Percentiles rank a stretch among this genome's conserved stretches.
Conservation (phyloP, 2,329 filamentous ascomycete species). For the Escovopsis weberi region DNA sequence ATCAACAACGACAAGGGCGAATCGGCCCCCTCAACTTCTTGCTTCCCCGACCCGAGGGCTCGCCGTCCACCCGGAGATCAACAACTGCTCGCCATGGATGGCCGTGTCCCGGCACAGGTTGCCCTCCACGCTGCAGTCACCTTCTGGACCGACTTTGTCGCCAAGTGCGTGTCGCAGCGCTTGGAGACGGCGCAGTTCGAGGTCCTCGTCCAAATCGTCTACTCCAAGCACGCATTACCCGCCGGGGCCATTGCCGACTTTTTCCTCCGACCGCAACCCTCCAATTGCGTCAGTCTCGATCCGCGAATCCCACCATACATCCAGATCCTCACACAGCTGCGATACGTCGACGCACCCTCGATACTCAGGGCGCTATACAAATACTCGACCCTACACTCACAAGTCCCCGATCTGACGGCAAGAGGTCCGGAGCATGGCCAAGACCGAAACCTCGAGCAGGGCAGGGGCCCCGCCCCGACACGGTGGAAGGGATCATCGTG, state of each 20-base stretch:
- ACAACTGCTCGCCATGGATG: conserved; percentile 12
- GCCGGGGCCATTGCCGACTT: conserved; percentile 39
- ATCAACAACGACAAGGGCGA: neutral
- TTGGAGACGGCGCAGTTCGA: conserved; percentile 40
- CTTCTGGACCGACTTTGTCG: conserved; percentile 38
- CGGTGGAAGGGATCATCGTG: conserved; percentile 44
- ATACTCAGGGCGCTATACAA: conserved; percentile 41
- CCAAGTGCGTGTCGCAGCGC: conserved; percentile 33
- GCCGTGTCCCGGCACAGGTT: conserved; percentile 8
- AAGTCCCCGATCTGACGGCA: conserved; percentile 1
- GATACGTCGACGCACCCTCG: conserved; percentile 38
- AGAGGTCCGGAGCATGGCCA: neutral
- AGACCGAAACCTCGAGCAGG: conserved; percentile 8
- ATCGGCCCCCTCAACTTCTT: too few species aligned
- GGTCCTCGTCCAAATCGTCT: conserved; percentile 33
- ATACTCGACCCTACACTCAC: conserved; percentile 38
- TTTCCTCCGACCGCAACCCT: conserved; percentile 38
- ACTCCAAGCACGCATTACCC: conserved; percentile 36
- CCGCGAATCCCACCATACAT: conserved; percentile 46
- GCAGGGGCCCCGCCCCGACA: conserved; percentile 10
- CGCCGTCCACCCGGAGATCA: too few species aligned
- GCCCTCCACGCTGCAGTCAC: conserved; percentile 16
- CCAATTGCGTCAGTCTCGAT: conserved; percentile 37
- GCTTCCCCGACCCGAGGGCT: too few species aligned
- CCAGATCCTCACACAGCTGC: conserved; percentile 35